A percentile compares a stretch with the other conserved stretches of the same genome.
phyloP scores from a whole-genome alignment of 495 filamentous ascomycete genomes.

The Xylaria palmicola region DNA sequence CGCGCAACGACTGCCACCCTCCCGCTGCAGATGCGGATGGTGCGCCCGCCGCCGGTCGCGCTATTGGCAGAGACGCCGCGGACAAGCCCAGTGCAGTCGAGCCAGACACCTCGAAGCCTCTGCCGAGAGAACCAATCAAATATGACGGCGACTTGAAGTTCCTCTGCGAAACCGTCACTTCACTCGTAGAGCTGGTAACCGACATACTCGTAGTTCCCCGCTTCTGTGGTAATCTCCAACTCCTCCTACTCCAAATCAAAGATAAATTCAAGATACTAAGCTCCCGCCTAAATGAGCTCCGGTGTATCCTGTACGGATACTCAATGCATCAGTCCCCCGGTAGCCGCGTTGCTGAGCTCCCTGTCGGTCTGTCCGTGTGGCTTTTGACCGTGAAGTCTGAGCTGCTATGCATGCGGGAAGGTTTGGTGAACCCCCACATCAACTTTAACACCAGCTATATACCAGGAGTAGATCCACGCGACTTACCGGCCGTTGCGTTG shows the following conservation, averaged over 20 bases:
- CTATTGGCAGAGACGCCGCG: background rate
- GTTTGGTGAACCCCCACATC: background rate
- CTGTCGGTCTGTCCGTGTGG: slow-evolving; percentile 18
- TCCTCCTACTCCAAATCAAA: no score
- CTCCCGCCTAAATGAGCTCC: slow-evolving; percentile 1
- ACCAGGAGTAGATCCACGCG: background rate
- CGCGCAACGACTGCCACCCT: background rate
- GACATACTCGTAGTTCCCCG: no score
- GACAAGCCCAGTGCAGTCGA: background rate
- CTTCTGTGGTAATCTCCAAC: no score
- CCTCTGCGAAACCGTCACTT: no score
- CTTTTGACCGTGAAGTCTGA: slow-evolving; percentile 17
- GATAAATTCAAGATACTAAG: slow-evolving; percentile 1
- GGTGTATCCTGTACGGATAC: slow-evolving; percentile 15
- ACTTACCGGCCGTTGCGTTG: background rate
- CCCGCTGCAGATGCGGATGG: background rate
- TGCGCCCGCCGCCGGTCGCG: background rate
- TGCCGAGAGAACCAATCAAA: no score
- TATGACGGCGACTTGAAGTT: no score
- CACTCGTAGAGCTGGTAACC: no score
- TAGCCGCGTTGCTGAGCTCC: background rate
- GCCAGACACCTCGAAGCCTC: background rate
- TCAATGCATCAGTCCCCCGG: background rate
- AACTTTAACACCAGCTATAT: background rate
- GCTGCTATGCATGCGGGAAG: slow-evolving; percentile 11